phyloP scores from a whole-genome alignment of 1,284 basidiomycete species.

The Violaceomyces palustris region DNA sequence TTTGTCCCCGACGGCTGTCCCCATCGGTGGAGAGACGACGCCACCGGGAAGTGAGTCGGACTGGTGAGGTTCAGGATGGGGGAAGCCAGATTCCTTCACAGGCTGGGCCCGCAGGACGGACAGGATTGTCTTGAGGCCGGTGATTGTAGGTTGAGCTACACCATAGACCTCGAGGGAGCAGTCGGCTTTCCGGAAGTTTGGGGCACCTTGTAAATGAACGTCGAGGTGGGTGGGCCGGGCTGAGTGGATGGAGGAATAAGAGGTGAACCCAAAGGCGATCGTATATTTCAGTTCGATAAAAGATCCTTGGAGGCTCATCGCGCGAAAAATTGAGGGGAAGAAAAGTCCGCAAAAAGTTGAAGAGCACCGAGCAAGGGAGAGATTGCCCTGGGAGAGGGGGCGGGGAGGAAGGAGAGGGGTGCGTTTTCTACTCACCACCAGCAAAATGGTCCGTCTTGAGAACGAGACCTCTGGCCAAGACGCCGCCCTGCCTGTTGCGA shows the following conservation, averaged over 20 bases:
- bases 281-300: too few relatives aligned
- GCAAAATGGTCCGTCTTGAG: slow-evolving; percentile 67
- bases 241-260: background rate
- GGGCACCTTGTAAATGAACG: slow-evolving; percentile 81
- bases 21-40: slow-evolving; percentile 6
- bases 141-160: slow-evolving; percentile 82
- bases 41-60: slow-evolving; percentile 1
- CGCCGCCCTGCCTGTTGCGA: slow-evolving; percentile 79
- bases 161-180: slow-evolving; percentile 56
- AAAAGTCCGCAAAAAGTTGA: too few relatives aligned
- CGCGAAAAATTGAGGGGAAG: too few relatives aligned
- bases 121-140: slow-evolving; percentile 85
- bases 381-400: background rate
- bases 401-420: background rate
- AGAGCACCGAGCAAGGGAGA: too few relatives aligned
- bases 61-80: too few relatives aligned
- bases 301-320: too few relatives aligned
- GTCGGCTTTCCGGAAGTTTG: slow-evolving; percentile 75
- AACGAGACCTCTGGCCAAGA: slow-evolving; percentile 82
- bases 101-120: slow-evolving; percentile 65
- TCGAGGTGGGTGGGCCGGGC: slow-evolving; percentile 59
- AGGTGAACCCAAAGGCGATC: background rate
- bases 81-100: slow-evolving; percentile 8
- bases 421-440: slow-evolving; percentile 8
- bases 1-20: too few relatives aligned